Evolutionary conservation across 306 rosid species (phyloP), one percentile per base, ranked within the genome.

Genomic region (Acacia melanoxylon): DNA sequence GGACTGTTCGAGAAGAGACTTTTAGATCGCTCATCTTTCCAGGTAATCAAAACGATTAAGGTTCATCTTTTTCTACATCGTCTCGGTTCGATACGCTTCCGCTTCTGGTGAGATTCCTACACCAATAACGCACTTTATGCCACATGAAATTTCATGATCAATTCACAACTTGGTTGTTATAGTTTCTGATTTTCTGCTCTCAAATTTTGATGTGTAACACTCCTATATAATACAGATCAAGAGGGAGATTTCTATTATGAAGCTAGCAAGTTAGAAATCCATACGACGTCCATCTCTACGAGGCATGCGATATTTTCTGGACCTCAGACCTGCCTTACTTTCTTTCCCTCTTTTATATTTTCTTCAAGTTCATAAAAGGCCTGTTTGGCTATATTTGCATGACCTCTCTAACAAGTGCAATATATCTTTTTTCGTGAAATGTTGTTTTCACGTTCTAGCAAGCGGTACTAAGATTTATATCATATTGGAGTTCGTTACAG

Each of bases 161-260:
- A 58, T 58, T 58, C 54, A 70, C 17, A 52, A 46, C 46, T 35
- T 22, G 15, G 66, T 3, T 42, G 59, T 80, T 22, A 8, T 56
- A 41, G 68, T 76, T 75, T 10, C 15, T 33, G 35, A 33, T 4
- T 33, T 33, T 68, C 31, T 84, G 29, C 65, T 45, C 76, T 80
- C 25, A 2, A 40, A 13, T 17, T 33, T 67, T 27, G 0, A 15
- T 63, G 25, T 61, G 33, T 82, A 12, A 25, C 70, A 17, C 66
- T 80, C 45, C 46, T 46, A 49, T 76, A 59, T 77, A 44, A 65
- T 86, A 87, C 87, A 91, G 98, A 92, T 94, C 84, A 92, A 94
- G 91, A 88, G 92, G 88, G 98, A 94, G 90, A 92, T 94, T 85
- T 89, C 92, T 42, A 90, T 91, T 62, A 94, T 94, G 98, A 94